A percentile compares a stretch with the other conserved stretches of the same genome.
phyloP scores from a whole-genome alignment of 768 basidiomycete genomes.

The Boletus reticulatus region DNA sequence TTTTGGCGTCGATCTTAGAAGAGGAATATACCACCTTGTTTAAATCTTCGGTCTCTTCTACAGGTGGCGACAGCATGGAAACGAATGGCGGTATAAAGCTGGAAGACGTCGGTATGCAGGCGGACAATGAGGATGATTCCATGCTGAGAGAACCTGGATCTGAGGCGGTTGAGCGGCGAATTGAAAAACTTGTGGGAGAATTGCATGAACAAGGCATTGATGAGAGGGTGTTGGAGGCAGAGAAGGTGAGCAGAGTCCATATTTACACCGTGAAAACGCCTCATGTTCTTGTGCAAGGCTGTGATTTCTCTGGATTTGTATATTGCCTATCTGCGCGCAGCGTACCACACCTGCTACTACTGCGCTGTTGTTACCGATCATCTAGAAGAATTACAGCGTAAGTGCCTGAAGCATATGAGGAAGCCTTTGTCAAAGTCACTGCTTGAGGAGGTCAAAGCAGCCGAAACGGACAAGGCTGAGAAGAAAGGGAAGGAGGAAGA shows the following conservation, averaged over 20 bases:
- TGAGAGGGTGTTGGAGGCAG: conserved; percentile 62
- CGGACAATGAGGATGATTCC: conserved; percentile 41
- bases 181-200: conserved; percentile 73
- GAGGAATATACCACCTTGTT: conserved; percentile 59
- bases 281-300: conserved; percentile 46
- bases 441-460: conserved; percentile 60
- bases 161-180: conserved; percentile 76
- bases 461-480: conserved; percentile 42
- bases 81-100: conserved; percentile 29
- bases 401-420: conserved; percentile 91
- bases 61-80: conserved; percentile 19
- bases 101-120: conserved; percentile 33
- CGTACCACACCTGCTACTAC: conserved; percentile 96
- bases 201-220: conserved; percentile 68
- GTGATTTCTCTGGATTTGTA: conserved; percentile 87
- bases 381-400: conserved; percentile 91
- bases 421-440: conserved; percentile 63
- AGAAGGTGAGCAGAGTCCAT: conserved; percentile 54
- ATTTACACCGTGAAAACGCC: conserved; percentile 12
- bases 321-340: conserved; percentile 88
- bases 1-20: conserved; percentile 73
- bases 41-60: conserved; percentile 26
- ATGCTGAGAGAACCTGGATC: conserved; percentile 67
- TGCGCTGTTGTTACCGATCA: conserved; percentile 92
- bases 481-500: conserved; percentile 46